These are phyloP conservation scores for Neonectria coccinea DNA, from an alignment of 2,329 filamentous ascomycete genomes.

Conservation along the genomic window DNA sequence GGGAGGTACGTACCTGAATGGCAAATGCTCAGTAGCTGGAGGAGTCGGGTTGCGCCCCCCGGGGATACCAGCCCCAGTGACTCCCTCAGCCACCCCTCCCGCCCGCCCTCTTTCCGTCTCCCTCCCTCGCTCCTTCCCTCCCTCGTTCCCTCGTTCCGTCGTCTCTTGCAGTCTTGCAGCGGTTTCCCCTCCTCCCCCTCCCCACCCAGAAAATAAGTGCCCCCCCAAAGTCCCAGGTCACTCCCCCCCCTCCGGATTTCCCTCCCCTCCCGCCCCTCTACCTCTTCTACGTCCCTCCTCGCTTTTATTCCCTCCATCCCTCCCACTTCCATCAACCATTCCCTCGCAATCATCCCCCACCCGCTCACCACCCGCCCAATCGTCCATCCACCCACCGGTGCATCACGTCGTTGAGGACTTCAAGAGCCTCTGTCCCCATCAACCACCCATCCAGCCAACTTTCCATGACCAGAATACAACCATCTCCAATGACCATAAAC, in stretches of 20 bases:
- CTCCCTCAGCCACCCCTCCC: constrained; percentile 49
- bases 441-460: constrained; percentile 49
- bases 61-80: constrained; percentile 38
- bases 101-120: constrained; percentile 31
- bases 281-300: constrained; percentile 41
- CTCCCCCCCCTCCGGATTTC: constrained; percentile 45
- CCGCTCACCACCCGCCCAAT: constrained; percentile 47
- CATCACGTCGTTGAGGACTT: constrained; percentile 45
- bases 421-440: constrained; percentile 45
- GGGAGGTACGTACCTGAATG: constrained; percentile 11
- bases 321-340: constrained; percentile 43
- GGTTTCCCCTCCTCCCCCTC: constrained; percentile 45
- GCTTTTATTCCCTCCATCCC: constrained; percentile 47
- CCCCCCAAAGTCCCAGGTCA: constrained; percentile 41
- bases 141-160: constrained; percentile 35
- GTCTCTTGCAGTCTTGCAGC: constrained; percentile 33
- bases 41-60: constrained; percentile 16
- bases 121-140: constrained; percentile 29
- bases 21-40: neutral
- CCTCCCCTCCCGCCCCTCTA: constrained; percentile 46
- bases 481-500: constrained; percentile 65
- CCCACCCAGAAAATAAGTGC: constrained; percentile 43
- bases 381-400: constrained; percentile 37
- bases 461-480: constrained; percentile 57
- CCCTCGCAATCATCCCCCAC: constrained; percentile 35